Conservation (phyloP, 1,139 yeast species). For the Candida sojae region DNA sequence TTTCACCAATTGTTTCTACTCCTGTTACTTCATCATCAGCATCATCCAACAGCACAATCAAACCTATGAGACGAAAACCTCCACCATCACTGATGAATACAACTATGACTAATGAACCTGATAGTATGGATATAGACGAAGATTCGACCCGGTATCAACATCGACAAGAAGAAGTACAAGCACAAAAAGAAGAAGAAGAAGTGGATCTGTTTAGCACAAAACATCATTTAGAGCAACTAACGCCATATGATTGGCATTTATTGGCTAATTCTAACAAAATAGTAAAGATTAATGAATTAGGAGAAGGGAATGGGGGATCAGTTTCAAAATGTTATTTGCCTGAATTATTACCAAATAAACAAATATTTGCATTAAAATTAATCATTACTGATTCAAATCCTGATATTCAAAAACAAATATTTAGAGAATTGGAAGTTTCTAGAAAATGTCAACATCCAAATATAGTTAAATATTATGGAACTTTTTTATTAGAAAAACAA, state of each 20-base stretch:
- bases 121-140: background rate
- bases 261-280: conserved; percentile 51
- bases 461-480: conserved; percentile 90
- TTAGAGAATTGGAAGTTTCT: conserved; percentile 87
- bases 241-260: conserved; percentile 76
- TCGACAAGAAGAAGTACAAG: background rate
- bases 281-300: conserved; percentile 57
- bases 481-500: conserved; percentile 71
- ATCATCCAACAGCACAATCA: conserved; percentile 15
- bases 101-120: background rate
- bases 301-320: conserved; percentile 95
- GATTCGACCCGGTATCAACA: background rate
- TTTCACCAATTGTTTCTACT: background rate
- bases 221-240: conserved; percentile 53
- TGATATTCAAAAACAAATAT: conserved; percentile 77
- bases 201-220: conserved; percentile 9
- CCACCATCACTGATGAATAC: conserved; percentile 48
- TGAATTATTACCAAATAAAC: conserved; percentile 28
- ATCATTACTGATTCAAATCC: conserved; percentile 79
- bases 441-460: conserved; percentile 77
- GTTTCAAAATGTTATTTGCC: conserved; percentile 65
- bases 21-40: conserved; percentile 2
- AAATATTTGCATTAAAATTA: conserved; percentile 84
- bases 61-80: conserved; percentile 33
- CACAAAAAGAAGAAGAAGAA: background rate